A percentile compares a stretch with the other conserved stretches of the same genome.
These are phyloP conservation scores for Leccinum rimulosum DNA, from an alignment of 768 basidiomycete genomes.

Conservation along the genomic window DNA sequence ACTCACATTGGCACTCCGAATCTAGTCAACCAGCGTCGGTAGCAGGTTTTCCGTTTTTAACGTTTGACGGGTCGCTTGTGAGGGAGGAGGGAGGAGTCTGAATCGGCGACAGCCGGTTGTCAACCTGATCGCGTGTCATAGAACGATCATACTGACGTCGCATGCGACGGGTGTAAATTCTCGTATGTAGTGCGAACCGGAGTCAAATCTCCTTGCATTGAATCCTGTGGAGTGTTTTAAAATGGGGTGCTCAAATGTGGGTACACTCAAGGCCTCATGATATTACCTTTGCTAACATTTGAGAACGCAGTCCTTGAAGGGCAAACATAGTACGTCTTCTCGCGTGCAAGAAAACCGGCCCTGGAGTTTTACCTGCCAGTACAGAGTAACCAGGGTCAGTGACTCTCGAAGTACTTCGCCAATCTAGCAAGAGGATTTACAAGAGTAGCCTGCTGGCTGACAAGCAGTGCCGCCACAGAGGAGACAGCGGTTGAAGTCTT, in stretches of 20 bases:
- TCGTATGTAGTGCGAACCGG: background rate
- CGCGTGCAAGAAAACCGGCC: background rate
- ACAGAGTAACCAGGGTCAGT: background rate
- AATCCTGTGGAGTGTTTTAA: background rate
- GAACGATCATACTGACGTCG: background rate
- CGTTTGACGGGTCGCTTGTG: constrained; percentile 8
- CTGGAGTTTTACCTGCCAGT: background rate
- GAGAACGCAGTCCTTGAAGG: background rate
- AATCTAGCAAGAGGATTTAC: background rate
- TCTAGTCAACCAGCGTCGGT: background rate
- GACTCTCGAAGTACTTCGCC: background rate
- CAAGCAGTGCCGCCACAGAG: background rate
- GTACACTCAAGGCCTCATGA: background rate
- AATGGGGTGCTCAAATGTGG: background rate
- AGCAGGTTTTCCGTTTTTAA: background rate
- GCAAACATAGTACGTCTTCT: background rate
- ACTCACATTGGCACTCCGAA: constrained; percentile 2
- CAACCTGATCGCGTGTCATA: constrained; percentile 3
- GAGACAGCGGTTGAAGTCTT: background rate
- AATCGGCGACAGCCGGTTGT: constrained; percentile 4
- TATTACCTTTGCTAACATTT: background rate
- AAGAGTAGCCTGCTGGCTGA: background rate
- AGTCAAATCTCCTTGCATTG: background rate
- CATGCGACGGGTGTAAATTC: background rate
- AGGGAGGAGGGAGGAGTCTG: background rate